Base-by-base conservation (phyloP, 768 basidiomycete species). In the Mycena haematopus region DNA sequence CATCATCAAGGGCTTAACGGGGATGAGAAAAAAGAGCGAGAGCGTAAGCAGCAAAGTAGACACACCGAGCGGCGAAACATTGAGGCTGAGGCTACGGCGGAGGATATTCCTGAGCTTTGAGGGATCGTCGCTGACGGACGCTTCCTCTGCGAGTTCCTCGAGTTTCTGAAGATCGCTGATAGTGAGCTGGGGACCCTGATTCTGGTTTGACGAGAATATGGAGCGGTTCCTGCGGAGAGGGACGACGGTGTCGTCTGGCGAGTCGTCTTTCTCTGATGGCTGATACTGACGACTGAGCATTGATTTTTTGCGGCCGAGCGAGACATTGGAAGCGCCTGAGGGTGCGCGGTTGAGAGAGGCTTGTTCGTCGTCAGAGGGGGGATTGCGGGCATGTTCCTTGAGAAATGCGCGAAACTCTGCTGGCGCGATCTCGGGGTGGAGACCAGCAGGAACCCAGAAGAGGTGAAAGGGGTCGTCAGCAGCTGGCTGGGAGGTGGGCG, bases 391-490 rank as follows among this genome's bases (percentile, higher is more conserved):
- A 77, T 99, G 97, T 69, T 96, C 93, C 74, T 95, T 92, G 68
- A 99, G 86, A 74, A 99, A 98, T 13, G 89, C 91, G 54, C 93
- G 86, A 76, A 99, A 99, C 75, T 99, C 95, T 50, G 88, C 91
- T 24, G 97, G 97, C 0, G 96, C 96, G 71, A 99, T 92, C 80
- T 99, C 97, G 31, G 97, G 97, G 74, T 99, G 97, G 36, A 98
- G 81, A 60, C 90, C 86, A 17, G 97, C 97, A 56, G 97, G 97
- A 29, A 99, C 95, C 97, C 97, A 99, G 82, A 99, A 99, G 66
- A 98, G 86, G 75, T 94, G 91, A 70, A 89, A 88, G 2, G 92
- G 90, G 78, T 96, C 93, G 69, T 92, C 88, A 40, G 83, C 74
- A 71, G 76, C 77, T 50, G 74, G 78, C 66, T 78, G 79, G 59